Conservation (phyloP, 495 filamentous ascomycete species). For the Penicillium coprophilum region DNA sequence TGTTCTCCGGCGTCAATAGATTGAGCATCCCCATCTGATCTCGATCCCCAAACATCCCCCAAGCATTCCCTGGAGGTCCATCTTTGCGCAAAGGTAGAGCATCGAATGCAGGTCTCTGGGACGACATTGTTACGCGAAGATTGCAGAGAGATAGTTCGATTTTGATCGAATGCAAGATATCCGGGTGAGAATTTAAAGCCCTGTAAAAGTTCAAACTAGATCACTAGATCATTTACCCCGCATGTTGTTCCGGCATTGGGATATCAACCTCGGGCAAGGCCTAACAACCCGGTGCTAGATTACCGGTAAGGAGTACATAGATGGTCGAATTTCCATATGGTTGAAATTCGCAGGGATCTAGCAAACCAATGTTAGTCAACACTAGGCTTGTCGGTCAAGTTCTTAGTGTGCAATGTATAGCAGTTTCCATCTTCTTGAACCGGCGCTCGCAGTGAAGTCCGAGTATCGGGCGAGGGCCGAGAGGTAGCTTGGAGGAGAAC, state of each 20-base stretch:
- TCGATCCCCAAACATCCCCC: conserved; percentile 47
- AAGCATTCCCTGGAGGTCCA: conserved; percentile 48
- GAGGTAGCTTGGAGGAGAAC: not conserved
- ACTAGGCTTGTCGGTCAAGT: not conserved
- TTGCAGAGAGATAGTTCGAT: not conserved
- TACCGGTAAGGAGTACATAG: not conserved
- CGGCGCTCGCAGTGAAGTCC: conserved; percentile 6
- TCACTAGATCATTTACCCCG: conserved; percentile 2
- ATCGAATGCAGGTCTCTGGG: conserved; percentile 35
- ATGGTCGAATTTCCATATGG: not conserved
- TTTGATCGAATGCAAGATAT: not conserved
- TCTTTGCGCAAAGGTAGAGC: conserved; percentile 40
- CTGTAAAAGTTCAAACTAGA: not conserved
- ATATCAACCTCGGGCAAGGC: conserved; percentile 1
- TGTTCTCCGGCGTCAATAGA: conserved; percentile 47
- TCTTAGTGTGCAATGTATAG: not conserved
- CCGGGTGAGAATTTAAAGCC: not conserved
- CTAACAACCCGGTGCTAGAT: not conserved
- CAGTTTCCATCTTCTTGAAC: not conserved
- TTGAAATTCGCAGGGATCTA: not conserved
- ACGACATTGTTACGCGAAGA: conserved; percentile 1
- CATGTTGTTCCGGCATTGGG: not conserved
- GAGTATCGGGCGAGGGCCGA: not conserved
- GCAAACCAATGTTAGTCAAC: not conserved
- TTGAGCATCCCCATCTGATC: conserved; percentile 52